Conservation (phyloP, 192 early-diverging fungal genomes). For the Coemansia sp. region DNA sequence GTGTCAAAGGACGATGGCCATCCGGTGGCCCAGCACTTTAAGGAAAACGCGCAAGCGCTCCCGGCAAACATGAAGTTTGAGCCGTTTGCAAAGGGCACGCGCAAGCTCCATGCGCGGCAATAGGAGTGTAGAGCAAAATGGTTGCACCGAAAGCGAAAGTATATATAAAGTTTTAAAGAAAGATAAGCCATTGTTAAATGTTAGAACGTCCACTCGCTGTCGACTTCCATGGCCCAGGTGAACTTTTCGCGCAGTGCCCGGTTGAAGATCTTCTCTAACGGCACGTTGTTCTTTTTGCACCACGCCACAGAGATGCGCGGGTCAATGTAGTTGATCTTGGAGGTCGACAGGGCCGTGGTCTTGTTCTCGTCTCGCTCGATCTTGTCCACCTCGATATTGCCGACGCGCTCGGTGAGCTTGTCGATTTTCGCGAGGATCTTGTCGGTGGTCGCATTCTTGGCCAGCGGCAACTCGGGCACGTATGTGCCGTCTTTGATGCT, state of each 20-base stretch:
- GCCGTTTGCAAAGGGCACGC: conserved; percentile 36
- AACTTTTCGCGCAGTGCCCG: conserved; percentile 93
- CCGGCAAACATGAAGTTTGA: conserved; percentile 57
- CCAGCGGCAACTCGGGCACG: conserved; percentile 27
- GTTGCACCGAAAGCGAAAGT: too few species aligned
- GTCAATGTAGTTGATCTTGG: conserved; percentile 99
- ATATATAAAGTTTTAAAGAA: conserved; percentile 5
- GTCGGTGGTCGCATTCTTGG: conserved; percentile 60
- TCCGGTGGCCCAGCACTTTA: conserved; percentile 43
- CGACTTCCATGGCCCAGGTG: conserved; percentile 88
- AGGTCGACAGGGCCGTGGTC: conserved; percentile 92
- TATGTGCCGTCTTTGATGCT: conserved; percentile 46
- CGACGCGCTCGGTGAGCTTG: conserved; percentile 74
- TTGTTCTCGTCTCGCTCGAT: conserved; percentile 98
- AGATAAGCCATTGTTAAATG: background rate
- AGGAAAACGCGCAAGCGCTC: conserved; percentile 17
- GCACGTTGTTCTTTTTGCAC: conserved; percentile 88
- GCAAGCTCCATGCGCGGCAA: conserved; percentile 45
- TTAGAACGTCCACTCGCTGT: conserved; percentile 65
- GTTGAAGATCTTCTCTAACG: conserved; percentile 92
- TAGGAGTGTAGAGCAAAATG: conserved; percentile 18
- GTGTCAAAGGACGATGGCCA: conserved; percentile 42
- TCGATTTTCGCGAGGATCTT: conserved; percentile 73
- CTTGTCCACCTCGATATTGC: conserved; percentile 70
- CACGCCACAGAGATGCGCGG: conserved; percentile 95